phyloP scores from a whole-genome alignment of 106 monocot genomes.

The Cymbidium sinense region DNA sequence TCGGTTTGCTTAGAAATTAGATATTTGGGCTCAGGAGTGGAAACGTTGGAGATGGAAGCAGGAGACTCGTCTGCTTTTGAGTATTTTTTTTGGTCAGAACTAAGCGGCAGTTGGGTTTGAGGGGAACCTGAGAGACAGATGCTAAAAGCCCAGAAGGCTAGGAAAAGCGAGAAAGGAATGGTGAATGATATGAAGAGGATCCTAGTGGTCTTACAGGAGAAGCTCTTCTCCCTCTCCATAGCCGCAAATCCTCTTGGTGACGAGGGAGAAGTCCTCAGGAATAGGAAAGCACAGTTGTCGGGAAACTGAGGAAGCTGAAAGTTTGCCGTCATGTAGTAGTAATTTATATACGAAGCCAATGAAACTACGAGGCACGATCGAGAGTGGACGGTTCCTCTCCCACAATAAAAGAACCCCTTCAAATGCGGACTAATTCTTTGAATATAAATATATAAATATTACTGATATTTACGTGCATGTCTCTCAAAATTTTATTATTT shows the following conservation, averaged over 20 bases:
- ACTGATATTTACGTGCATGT: too few relatives aligned
- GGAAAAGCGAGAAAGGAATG: slow-evolving; percentile 44
- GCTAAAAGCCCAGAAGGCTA: slow-evolving; percentile 45
- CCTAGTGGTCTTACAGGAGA: slow-evolving; percentile 37
- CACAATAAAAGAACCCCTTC: too few relatives aligned
- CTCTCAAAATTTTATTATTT: too few relatives aligned
- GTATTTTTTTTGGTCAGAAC: neutral
- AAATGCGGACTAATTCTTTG: too few relatives aligned
- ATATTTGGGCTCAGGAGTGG: slow-evolving; percentile 2
- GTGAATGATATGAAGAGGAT: slow-evolving; percentile 42
- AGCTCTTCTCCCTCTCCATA: slow-evolving; percentile 71
- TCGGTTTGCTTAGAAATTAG: slow-evolving; percentile 5
- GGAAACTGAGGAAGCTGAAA: too few relatives aligned
- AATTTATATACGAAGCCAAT: too few relatives aligned
- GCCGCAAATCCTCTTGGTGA: neutral
- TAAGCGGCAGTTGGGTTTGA: slow-evolving; percentile 17
- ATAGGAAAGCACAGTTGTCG: too few relatives aligned
- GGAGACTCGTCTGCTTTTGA: slow-evolving; percentile 7
- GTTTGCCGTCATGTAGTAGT: too few relatives aligned
- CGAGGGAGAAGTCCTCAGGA: neutral
- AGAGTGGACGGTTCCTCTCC: too few relatives aligned
- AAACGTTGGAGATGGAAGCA: slow-evolving; percentile 4
- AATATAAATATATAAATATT: too few relatives aligned
- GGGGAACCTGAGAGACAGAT: slow-evolving; percentile 13
- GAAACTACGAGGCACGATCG: too few relatives aligned